These are phyloP conservation scores for Ascochyta fabae DNA, from an alignment of 2,329 filamentous ascomycete genomes.

Conservation along the genomic window DNA sequence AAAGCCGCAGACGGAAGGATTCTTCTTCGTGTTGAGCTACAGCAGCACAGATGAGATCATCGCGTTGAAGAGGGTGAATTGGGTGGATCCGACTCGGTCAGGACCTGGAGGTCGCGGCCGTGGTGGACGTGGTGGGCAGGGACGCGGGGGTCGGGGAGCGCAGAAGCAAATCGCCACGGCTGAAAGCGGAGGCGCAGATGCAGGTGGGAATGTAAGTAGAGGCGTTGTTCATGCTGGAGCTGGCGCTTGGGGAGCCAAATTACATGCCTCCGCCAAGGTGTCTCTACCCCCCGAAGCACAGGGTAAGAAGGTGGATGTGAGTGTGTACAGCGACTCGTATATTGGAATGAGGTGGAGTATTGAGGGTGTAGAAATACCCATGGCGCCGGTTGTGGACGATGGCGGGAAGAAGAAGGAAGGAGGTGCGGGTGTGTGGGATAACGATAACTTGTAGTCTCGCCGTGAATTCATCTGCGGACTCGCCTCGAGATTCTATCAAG, in stretches of 20 bases:
- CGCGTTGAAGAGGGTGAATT: constrained; percentile 84
- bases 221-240: constrained; percentile 13
- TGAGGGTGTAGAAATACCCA: constrained; percentile 59
- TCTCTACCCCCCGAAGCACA: constrained; percentile 63
- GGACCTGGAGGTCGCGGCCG: constrained; percentile 9
- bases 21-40: constrained; percentile 81
- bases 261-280: constrained; percentile 64
- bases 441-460: constrained; percentile 2
- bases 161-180: no score
- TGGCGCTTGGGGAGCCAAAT: constrained; percentile 42
- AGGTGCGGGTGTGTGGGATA: constrained; percentile 13
- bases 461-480: background rate
- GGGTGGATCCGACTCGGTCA: constrained; percentile 56
- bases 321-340: constrained; percentile 87
- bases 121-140: constrained; percentile 23
- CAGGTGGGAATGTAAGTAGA: no score
- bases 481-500: no score
- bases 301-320: constrained; percentile 71
- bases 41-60: constrained; percentile 74
- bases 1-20: constrained; percentile 93
- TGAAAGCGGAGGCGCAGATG: no score
- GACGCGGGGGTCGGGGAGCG: background rate
- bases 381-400: constrained; percentile 42
- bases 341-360: constrained; percentile 72
- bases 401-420: constrained; percentile 36